Evolutionary conservation across 768 basidiomycete genomes (phyloP), one percentile per base, ranked within the genome.

Genomic region (Favolaschia claudopus): DNA sequence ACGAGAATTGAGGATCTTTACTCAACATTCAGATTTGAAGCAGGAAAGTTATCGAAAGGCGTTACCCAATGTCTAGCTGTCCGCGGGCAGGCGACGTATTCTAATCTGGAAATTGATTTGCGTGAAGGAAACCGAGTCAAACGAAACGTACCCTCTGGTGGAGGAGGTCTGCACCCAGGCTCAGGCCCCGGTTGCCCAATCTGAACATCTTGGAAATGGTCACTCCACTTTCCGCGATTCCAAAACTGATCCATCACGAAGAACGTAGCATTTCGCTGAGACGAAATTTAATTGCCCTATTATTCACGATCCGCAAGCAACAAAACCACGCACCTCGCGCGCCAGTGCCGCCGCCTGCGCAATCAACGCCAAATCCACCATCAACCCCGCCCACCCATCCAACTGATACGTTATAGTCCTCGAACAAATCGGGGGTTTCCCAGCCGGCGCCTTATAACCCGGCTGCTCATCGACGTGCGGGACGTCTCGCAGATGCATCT

Each of bases 221-320:
- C 88, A 29, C 74, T 75, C 89, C 88, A 91, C 87, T 82, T 86
- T 76, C 88, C 89, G 54, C 89, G 83, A 69, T 89, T 85, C 89
- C 89, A 91, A 60, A 86, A 82, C 1, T 82, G 83, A 70, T 91
- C 89, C 55, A 89, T 85, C 5, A 91, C 76, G 50, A 91, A 77
- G 72, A 91, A 87, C 4, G 89, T 89, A 34, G 85, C 76, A 64
- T 85, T 85, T 55, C 81, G 77, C 89, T 89, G 22, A 39, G 58
- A 52, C n/a, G n/a, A n/a, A n/a, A n/a, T n/a, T n/a, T n/a, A n/a
- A n/a, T n/a, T 63, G 44, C 45, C 3, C 38, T 46, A 44, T 50
- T 40, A 53, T 47, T 31, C 45, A 19, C 46, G 29, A 39, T 36
- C 38, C 24, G 47, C 14, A 27, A 29, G 45, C 43, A 36, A 62